phyloP scores from a whole-genome alignment of 2,329 filamentous ascomycete species.

The Fusarium annulatum region DNA sequence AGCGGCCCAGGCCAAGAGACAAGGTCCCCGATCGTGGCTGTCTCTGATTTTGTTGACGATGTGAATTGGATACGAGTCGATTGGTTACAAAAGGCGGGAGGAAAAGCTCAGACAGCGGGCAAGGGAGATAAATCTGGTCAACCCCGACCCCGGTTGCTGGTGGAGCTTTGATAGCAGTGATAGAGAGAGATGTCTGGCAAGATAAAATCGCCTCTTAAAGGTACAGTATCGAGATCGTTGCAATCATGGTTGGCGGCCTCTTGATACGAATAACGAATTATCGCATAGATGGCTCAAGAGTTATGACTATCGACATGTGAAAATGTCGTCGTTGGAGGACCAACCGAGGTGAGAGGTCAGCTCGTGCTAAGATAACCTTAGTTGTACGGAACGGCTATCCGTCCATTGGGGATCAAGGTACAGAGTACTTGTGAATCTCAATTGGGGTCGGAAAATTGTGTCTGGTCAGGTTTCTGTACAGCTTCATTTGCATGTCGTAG shows the following conservation, averaged over 20 bases:
- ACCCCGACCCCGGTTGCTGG: slow-evolving; percentile 19
- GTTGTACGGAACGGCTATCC: slow-evolving; percentile 12
- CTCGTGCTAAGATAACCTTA: slow-evolving; percentile 41
- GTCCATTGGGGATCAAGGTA: background rate
- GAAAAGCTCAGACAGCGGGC: slow-evolving; percentile 21
- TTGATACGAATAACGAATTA: slow-evolving; percentile 9
- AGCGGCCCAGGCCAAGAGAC: slow-evolving; percentile 13
- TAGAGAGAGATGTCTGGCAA: background rate
- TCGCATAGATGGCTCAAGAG: slow-evolving; percentile 16
- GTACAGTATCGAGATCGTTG: background rate
- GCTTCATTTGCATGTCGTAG: slow-evolving; percentile 16
- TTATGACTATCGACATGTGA: slow-evolving; percentile 25
- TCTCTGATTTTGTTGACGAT: slow-evolving; percentile 35
- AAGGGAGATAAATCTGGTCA: slow-evolving; percentile 35
- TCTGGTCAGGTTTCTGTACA: background rate
- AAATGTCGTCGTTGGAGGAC: background rate
- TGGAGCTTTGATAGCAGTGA: slow-evolving; percentile 20
- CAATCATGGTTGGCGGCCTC: background rate
- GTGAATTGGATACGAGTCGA: slow-evolving; percentile 31
- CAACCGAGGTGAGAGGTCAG: slow-evolving; percentile 26
- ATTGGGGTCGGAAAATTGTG: background rate
- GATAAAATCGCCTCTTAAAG: background rate
- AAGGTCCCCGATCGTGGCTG: slow-evolving; percentile 16
- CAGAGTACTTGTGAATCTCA: slow-evolving; percentile 15
- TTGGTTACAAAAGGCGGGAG: slow-evolving; percentile 24